A percentile compares a stretch with the other conserved stretches of the same genome.
These are phyloP conservation scores for Rhodosporidiobolus odoratus DNA, from an alignment of 768 basidiomycete genomes.

Conservation along the genomic window DNA sequence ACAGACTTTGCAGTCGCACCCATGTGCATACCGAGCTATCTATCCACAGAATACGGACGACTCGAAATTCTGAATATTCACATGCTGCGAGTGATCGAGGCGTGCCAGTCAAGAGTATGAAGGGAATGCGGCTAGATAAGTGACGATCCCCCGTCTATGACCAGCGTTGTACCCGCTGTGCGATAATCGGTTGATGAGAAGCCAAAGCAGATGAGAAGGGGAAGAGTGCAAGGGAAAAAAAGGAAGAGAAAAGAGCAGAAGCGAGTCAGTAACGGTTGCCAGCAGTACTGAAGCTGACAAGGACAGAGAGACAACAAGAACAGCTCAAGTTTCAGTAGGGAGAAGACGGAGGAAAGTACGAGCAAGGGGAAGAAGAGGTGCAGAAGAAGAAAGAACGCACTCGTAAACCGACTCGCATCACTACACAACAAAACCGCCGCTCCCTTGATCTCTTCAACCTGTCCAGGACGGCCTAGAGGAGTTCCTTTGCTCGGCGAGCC, in stretches of 20 bases:
- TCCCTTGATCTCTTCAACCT: slow-evolving; percentile 15
- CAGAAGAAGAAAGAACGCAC: not conserved
- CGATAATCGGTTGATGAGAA: too few species aligned
- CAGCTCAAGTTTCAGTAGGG: too few species aligned
- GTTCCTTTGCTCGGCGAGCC: not conserved
- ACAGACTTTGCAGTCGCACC: too few species aligned
- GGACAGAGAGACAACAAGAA: not conserved
- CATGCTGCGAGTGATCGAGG: too few species aligned
- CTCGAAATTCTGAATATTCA: too few species aligned
- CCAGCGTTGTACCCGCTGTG: not conserved
- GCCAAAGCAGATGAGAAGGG: too few species aligned
- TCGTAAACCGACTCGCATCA: slow-evolving; percentile 15
- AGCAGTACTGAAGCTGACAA: too few species aligned
- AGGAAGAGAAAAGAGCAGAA: not conserved
- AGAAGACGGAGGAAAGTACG: not conserved
- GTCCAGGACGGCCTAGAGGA: not conserved
- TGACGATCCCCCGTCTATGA: slow-evolving; percentile 3
- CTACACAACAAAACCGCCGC: not conserved
- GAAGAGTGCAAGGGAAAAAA: not conserved
- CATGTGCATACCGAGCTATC: too few species aligned
- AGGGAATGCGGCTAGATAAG: not conserved
- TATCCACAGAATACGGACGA: too few species aligned
- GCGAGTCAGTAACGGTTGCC: too few species aligned
- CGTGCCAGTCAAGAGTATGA: too few species aligned
- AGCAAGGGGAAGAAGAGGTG: too few species aligned